Evolutionary conservation across 2,329 filamentous ascomycete genomes (phyloP).

Genomic region (Epichloe typhina): DNA sequence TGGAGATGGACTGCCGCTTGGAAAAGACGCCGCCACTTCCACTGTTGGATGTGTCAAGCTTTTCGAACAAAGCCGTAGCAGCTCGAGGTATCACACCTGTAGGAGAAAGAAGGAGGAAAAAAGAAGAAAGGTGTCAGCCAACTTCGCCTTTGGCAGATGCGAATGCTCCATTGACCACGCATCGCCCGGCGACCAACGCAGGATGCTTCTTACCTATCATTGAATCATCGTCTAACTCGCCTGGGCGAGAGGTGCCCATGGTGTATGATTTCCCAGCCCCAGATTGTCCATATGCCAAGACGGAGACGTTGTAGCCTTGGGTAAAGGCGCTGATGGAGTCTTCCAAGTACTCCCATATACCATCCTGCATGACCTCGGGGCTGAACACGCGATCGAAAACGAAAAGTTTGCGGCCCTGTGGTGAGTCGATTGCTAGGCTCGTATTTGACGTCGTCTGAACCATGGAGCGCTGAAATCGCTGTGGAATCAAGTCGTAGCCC

Average conservation of each 20-base stretch:
- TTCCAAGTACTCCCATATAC: conserved; percentile 84
- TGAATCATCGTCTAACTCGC: conserved; percentile 56
- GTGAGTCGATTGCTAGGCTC: conserved; percentile 76
- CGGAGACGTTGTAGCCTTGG: conserved; percentile 96
- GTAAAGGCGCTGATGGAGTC: conserved; percentile 85
- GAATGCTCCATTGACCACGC: background rate
- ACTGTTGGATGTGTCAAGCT: conserved; percentile 53
- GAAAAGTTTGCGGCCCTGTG: conserved; percentile 87
- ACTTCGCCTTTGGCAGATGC: background rate
- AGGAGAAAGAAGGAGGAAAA: background rate
- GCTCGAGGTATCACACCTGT: conserved; percentile 90
- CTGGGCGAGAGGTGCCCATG: conserved; percentile 88
- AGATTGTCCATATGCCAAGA: conserved; percentile 93
- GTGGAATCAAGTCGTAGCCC: conserved; percentile 87
- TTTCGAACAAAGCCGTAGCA: conserved; percentile 75
- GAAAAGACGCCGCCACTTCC: conserved; percentile 36
- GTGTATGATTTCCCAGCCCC: conserved; percentile 97
- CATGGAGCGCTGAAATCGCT: conserved; percentile 86
- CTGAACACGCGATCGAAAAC: conserved; percentile 93
- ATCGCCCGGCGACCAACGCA: background rate
- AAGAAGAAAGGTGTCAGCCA: background rate
- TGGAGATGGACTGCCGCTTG: conserved; percentile 32
- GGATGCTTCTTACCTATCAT: conserved; percentile 52
- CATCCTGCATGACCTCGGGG: conserved; percentile 71
- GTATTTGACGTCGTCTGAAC: conserved; percentile 81